Conservation (phyloP, 1,139 yeast species). For the Lodderomyces parapsilosis region DNA sequence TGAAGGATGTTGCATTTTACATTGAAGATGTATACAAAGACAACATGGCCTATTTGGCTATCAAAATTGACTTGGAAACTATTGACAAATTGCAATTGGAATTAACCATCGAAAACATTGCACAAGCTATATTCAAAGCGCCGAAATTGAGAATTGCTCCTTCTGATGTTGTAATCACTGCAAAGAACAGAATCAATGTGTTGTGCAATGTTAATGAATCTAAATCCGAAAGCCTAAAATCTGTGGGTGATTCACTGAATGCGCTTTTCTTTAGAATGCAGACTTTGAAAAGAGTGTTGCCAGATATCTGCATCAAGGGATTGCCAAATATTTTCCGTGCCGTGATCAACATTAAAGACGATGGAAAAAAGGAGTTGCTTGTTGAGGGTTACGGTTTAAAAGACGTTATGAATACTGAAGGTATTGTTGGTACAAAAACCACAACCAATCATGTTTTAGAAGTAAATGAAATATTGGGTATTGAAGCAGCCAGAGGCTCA, state of each 20-base stretch:
- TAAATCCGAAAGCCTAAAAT: conserved; percentile 37
- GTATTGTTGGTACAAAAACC: conserved; percentile 87
- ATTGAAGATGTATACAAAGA: conserved; percentile 93
- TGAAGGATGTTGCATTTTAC: conserved; percentile 82
- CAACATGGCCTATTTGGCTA: conserved; percentile 72
- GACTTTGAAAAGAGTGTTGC: conserved; percentile 79
- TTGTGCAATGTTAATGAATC: conserved; percentile 59
- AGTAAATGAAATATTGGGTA: conserved; percentile 86
- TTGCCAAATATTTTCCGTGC: conserved; percentile 90
- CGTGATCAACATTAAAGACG: conserved; percentile 88
- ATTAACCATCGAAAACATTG: conserved; percentile 80
- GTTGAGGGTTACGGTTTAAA: conserved; percentile 98
- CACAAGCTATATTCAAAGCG: conserved; percentile 75
- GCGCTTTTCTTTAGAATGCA: conserved; percentile 88
- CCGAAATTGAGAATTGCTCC: conserved; percentile 84
- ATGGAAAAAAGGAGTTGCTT: conserved; percentile 81
- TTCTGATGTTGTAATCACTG: conserved; percentile 68
- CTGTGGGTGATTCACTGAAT: conserved; percentile 27
- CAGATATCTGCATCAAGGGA: conserved; percentile 89
- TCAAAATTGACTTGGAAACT: conserved; percentile 79
- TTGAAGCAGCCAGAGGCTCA: conserved; percentile 94
- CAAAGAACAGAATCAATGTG: conserved; percentile 73
- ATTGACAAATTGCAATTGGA: conserved; percentile 90
- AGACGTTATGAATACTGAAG: conserved; percentile 97
- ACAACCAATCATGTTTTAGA: conserved; percentile 91